Evolutionary conservation across 2,329 filamentous ascomycete genomes (phyloP).

Genomic region (Colletotrichum chlorophyti): DNA sequence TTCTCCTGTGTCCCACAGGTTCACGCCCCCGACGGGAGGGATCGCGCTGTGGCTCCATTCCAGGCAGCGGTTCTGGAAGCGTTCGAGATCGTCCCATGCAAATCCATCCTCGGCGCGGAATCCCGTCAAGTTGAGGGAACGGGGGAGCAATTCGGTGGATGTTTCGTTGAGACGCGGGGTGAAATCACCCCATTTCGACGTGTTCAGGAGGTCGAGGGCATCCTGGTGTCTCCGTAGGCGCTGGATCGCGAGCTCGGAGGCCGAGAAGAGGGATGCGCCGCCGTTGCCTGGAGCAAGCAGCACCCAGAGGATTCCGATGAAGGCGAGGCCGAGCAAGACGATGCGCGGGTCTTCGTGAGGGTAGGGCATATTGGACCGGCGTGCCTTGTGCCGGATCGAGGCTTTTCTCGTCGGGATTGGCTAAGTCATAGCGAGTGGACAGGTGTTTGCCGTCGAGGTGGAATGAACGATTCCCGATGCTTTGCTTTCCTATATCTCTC

Average conservation of each 20-base stretch:
- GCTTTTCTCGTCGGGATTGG: conserved; percentile 19
- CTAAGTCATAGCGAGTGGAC: no score
- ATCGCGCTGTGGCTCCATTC: conserved; percentile 64
- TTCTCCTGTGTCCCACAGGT: conserved; percentile 45
- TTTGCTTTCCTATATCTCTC: no score
- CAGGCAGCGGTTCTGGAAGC: conserved; percentile 70
- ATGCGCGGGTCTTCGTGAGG: conserved; percentile 45
- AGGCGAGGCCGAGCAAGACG: conserved; percentile 45
- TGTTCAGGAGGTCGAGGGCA: conserved; percentile 61
- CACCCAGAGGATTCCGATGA: conserved; percentile 53
- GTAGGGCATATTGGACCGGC: conserved; percentile 49
- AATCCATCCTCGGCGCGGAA: conserved; percentile 77
- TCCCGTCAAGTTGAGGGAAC: conserved; percentile 77
- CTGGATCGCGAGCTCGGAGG: conserved; percentile 35
- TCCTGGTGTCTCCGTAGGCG: conserved; percentile 59
- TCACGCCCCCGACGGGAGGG: conserved; percentile 46
- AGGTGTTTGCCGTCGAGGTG: not conserved
- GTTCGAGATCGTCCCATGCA: conserved; percentile 76
- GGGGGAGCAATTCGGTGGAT: conserved; percentile 31
- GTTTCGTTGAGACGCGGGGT: conserved; percentile 43
- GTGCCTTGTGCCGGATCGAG: conserved; percentile 18
- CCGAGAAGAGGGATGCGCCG: conserved; percentile 44
- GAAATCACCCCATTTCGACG: conserved; percentile 67
- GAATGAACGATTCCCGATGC: no score
- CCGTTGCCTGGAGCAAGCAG: conserved; percentile 38